Conservation (phyloP, 768 basidiomycete species). For the Pisolithus marmoratus region DNA sequence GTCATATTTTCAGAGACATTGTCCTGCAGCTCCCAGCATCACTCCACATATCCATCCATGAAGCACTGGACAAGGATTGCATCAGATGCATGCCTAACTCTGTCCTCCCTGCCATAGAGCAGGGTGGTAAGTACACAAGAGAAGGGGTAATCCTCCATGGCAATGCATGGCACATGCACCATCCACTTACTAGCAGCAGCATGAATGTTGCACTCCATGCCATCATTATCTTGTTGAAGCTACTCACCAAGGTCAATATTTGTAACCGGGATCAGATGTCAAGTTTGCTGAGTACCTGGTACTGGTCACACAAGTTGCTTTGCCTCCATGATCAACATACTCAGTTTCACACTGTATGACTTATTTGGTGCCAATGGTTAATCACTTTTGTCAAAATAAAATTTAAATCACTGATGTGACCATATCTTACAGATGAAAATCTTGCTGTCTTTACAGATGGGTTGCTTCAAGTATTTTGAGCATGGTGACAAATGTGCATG, state of each 20-base stretch:
- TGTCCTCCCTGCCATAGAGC: slow-evolving; percentile 77
- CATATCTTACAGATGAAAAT: slow-evolving; percentile 43
- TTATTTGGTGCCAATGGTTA: slow-evolving; percentile 89
- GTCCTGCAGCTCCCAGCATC: slow-evolving; percentile 75
- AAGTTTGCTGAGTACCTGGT: slow-evolving; percentile 61
- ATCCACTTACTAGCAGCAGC: slow-evolving; percentile 95
- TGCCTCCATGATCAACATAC: slow-evolving; percentile 82
- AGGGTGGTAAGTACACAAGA: slow-evolving; percentile 43
- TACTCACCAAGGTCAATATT: slow-evolving; percentile 46
- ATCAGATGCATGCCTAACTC: slow-evolving; percentile 93
- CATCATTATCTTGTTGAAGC: slow-evolving; percentile 62
- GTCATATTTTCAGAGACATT: slow-evolving; percentile 65
- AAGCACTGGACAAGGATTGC: slow-evolving; percentile 69
- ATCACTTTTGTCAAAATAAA: slow-evolving; percentile 16
- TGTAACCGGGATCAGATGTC: slow-evolving; percentile 49
- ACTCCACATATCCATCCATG: slow-evolving; percentile 58
- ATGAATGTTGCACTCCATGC: slow-evolving; percentile 97
- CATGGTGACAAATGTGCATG: slow-evolving; percentile 82
- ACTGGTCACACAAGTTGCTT: slow-evolving; percentile 83
- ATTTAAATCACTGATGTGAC: slow-evolving; percentile 1
- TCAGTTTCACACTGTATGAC: slow-evolving; percentile 91
- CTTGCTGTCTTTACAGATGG: slow-evolving; percentile 63
- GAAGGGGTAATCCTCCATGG: slow-evolving; percentile 82
- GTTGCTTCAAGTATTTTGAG: slow-evolving; percentile 98
- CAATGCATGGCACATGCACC: slow-evolving; percentile 98